phyloP scores from a whole-genome alignment of 805 yeast genomes.

The Barnettozyma botsteinii region DNA sequence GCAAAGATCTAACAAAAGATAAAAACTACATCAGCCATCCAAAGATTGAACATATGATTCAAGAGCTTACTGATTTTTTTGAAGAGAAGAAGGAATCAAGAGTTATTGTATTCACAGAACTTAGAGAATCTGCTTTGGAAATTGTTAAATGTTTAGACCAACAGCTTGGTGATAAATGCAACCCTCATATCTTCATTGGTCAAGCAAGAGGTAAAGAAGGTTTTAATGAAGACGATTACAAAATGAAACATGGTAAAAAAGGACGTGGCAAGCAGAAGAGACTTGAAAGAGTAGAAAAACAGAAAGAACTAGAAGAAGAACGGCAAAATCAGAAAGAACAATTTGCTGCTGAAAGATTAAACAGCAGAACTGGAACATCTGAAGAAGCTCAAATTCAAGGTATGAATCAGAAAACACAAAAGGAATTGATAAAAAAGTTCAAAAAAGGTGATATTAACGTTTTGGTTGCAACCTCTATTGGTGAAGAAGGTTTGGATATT shows the following conservation, averaged over 20 bases:
- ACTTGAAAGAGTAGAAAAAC: constrained; percentile 28
- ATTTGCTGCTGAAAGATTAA: constrained; percentile 29
- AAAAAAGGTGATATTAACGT: constrained; percentile 69
- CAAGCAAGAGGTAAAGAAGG: constrained; percentile 74
- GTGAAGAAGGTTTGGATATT: constrained; percentile 97
- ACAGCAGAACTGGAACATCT: constrained; percentile 52
- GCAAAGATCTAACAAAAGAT: constrained; percentile 39
- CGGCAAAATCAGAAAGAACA: constrained; percentile 28
- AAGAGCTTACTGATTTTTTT: constrained; percentile 55
- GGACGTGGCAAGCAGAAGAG: constrained; percentile 37
- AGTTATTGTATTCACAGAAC: constrained; percentile 83
- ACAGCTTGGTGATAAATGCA: constrained; percentile 31
- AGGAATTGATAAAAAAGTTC: constrained; percentile 68
- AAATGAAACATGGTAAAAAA: constrained; percentile 38
- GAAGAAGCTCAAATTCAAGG: constrained; percentile 76
- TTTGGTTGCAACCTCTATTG: constrained; percentile 92
- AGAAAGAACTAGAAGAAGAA: constrained; percentile 25
- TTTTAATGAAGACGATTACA: constrained; percentile 51
- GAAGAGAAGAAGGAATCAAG: constrained; percentile 46
- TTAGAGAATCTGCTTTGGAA: constrained; percentile 85
- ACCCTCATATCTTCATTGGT: constrained; percentile 88
- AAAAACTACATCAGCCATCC: constrained; percentile 55
- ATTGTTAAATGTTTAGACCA: constrained; percentile 61
- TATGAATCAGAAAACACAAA: constrained; percentile 87
- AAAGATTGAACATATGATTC: constrained; percentile 55